Conservation (phyloP, 805 yeast species). For the Alloascoidea africana region DNA sequence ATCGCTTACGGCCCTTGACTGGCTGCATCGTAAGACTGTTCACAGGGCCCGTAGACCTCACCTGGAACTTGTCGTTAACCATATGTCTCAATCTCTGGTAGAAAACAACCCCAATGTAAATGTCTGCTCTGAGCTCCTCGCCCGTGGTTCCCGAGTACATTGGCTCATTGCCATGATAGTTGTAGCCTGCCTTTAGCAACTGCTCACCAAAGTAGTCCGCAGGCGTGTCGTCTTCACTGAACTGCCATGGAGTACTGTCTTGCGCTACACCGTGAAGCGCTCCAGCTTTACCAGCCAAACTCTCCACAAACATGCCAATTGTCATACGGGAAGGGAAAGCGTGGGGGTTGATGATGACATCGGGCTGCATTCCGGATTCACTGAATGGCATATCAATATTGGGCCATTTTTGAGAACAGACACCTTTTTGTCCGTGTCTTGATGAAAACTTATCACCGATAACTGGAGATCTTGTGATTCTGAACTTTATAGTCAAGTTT, state of each 20-base stretch:
- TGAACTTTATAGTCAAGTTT: slow-evolving; percentile 69
- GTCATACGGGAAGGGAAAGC: slow-evolving; percentile 99
- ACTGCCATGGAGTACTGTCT: slow-evolving; percentile 94
- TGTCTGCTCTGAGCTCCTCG: slow-evolving; percentile 91
- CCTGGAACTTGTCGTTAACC: slow-evolving; percentile 99
- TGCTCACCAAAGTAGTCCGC: slow-evolving; percentile 97
- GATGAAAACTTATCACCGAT: slow-evolving; percentile 98
- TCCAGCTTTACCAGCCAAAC: slow-evolving; percentile 97
- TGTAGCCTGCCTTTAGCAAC: slow-evolving; percentile 74
- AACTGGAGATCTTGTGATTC: slow-evolving; percentile 82
- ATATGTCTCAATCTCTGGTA: slow-evolving; percentile 97
- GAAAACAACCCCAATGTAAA: slow-evolving; percentile 92
- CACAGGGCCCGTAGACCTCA: slow-evolving; percentile 97
- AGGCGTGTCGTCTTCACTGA: slow-evolving; percentile 84
- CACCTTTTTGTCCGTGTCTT: slow-evolving; percentile 97
- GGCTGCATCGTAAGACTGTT: slow-evolving; percentile 97
- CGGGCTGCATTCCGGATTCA: slow-evolving; percentile 94
- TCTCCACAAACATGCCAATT: slow-evolving; percentile 98
- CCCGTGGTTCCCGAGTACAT: slow-evolving; percentile 98
- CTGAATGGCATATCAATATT: slow-evolving; percentile 92
- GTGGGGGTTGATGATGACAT: slow-evolving; percentile 94
- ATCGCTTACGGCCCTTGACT: slow-evolving; percentile 96
- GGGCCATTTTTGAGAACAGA: slow-evolving; percentile 97
- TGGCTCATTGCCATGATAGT: slow-evolving; percentile 97
- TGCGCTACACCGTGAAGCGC: slow-evolving; percentile 96